A percentile compares a stretch with the other conserved stretches of the same genome.
Conservation (phyloP, 441 rosid genomes). For the Kokia cookei region DNA sequence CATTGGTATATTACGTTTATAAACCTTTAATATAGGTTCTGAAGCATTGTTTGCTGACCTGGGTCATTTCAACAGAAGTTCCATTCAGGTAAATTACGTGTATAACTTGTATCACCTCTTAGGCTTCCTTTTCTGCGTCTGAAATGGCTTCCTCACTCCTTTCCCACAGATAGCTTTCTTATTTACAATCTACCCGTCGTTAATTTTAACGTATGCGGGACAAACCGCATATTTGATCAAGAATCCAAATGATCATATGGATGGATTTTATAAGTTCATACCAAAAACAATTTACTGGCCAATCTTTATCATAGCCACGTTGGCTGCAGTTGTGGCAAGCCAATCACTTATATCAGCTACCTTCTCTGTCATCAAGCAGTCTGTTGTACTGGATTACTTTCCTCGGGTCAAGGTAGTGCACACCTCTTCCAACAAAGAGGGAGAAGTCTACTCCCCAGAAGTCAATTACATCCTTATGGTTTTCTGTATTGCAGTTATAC, state of each 20-base stretch:
- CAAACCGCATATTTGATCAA: slow-evolving; percentile 66
- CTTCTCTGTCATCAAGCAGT: slow-evolving; percentile 69
- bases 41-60: slow-evolving; percentile 75
- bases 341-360: slow-evolving; percentile 72
- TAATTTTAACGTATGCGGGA: slow-evolving; percentile 65
- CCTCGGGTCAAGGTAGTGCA: slow-evolving; percentile 69
- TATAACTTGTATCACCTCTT: background rate
- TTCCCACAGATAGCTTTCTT: slow-evolving; percentile 51
- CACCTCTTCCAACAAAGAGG: slow-evolving; percentile 55
- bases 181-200: slow-evolving; percentile 55
- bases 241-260: slow-evolving; percentile 44
- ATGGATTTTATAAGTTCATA: slow-evolving; percentile 69
- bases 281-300: slow-evolving; percentile 57
- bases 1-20: background rate
- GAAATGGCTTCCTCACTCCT: slow-evolving; percentile 9
- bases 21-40: slow-evolving; percentile 33
- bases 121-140: background rate
- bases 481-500: slow-evolving; percentile 60
- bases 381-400: slow-evolving; percentile 65
- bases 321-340: slow-evolving; percentile 61
- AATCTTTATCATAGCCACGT: slow-evolving; percentile 48
- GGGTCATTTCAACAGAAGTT: slow-evolving; percentile 62
- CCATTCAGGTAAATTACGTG: slow-evolving; percentile 41
- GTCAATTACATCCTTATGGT: slow-evolving; percentile 62
- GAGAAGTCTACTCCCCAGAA: slow-evolving; percentile 75